A percentile compares a stretch with the other conserved stretches of the same genome.
These are phyloP conservation scores for Saccharum spontaneum DNA, from an alignment of 176 grass and related monocot species.

Conservation along the genomic window DNA sequence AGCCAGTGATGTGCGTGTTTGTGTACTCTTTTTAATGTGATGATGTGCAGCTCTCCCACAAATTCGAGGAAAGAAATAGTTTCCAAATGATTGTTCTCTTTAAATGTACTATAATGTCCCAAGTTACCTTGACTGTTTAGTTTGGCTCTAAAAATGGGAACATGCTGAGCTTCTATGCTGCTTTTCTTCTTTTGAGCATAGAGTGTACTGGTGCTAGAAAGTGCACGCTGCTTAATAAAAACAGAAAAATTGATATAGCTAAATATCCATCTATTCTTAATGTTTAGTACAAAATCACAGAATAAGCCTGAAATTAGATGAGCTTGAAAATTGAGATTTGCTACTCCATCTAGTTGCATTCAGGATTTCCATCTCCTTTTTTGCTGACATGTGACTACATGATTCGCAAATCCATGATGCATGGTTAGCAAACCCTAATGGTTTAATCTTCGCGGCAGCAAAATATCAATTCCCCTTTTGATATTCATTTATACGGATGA, in stretches of 20 bases:
- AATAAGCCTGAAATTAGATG: background rate
- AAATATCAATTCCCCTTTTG: background rate
- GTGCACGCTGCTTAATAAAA: background rate
- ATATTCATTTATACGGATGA: background rate
- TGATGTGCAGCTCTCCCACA: background rate
- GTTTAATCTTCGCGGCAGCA: background rate
- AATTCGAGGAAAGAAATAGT: background rate
- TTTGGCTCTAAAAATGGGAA: background rate
- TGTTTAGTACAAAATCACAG: slow-evolving; percentile 9
- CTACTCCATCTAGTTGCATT: background rate
- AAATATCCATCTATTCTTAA: slow-evolving; percentile 5
- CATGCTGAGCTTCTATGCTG: background rate
- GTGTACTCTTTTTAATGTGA: background rate
- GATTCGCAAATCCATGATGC: background rate
- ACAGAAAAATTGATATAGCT: background rate
- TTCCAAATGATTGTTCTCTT: background rate
- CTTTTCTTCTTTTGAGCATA: background rate
- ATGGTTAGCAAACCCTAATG: background rate
- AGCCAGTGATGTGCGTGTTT: background rate
- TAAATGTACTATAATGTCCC: background rate
- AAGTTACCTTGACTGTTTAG: background rate
- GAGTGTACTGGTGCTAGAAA: background rate
- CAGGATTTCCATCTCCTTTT: background rate
- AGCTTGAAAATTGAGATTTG: background rate
- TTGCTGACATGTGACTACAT: background rate